These are phyloP conservation scores for Ophiostoma sp. DNA, from an alignment of 2,329 filamentous ascomycete genomes.

Conservation along the genomic window DNA sequence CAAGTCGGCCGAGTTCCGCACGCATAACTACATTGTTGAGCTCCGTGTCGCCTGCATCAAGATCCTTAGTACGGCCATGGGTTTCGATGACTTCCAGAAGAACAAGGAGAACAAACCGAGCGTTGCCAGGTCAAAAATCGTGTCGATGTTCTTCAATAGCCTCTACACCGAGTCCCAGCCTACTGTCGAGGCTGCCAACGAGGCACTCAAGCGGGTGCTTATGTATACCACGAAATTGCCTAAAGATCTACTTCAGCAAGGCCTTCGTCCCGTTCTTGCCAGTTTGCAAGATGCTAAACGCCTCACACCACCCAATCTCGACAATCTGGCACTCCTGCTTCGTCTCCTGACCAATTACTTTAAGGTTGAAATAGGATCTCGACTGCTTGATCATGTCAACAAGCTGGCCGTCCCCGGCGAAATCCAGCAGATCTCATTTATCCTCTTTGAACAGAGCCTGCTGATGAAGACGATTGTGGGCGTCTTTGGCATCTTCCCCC, in stretches of 20 bases:
- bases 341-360: slow-evolving; percentile 96
- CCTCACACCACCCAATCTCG: slow-evolving; percentile 79
- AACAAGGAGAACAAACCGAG: slow-evolving; percentile 55
- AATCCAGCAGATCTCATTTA: slow-evolving; percentile 88
- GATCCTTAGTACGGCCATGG: slow-evolving; percentile 87
- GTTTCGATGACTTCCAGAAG: slow-evolving; percentile 84
- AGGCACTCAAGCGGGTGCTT: slow-evolving; percentile 80
- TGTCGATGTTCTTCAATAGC: slow-evolving; percentile 96
- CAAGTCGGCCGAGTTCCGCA: slow-evolving; percentile 91
- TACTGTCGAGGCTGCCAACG: slow-evolving; percentile 89
- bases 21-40: slow-evolving; percentile 89
- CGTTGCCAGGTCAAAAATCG: slow-evolving; percentile 62
- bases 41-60: slow-evolving; percentile 90
- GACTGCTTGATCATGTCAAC: slow-evolving; percentile 90
- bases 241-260: slow-evolving; percentile 90
- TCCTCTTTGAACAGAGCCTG: slow-evolving; percentile 83
- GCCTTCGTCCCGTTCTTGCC: slow-evolving; percentile 88
- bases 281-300: slow-evolving; percentile 92
- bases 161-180: slow-evolving; percentile 88
- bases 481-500: slow-evolving; percentile 93
- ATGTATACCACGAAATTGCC: slow-evolving; percentile 86
- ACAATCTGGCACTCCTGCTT: slow-evolving; percentile 82
- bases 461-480: slow-evolving; percentile 93
- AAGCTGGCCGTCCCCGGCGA: slow-evolving; percentile 74
- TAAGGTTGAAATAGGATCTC: slow-evolving; percentile 93